Percentiles rank a stretch among this genome's conserved stretches.
These are phyloP conservation scores for Oryza rufipogon DNA, from an alignment of 176 grass and related monocot genomes.

Conservation along the genomic window DNA sequence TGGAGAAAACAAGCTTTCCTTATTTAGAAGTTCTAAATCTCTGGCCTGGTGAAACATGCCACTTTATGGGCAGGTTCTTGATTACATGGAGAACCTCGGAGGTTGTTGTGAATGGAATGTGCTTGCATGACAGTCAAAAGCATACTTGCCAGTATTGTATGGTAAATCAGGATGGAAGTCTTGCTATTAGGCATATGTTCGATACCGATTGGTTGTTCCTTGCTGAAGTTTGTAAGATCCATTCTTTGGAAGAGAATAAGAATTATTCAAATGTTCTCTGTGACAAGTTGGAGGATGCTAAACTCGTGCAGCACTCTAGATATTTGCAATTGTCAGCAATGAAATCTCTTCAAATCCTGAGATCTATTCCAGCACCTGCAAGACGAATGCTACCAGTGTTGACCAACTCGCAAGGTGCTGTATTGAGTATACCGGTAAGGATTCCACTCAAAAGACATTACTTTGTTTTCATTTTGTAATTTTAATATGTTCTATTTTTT, in stretches of 20 bases:
- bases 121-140: slow-evolving; percentile 42
- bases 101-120: slow-evolving; percentile 40
- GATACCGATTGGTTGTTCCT: slow-evolving; percentile 94
- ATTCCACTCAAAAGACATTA: slow-evolving; percentile 14
- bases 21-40: slow-evolving; percentile 42
- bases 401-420: slow-evolving; percentile 53
- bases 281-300: slow-evolving; percentile 34
- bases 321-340: slow-evolving; percentile 65
- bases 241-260: slow-evolving; percentile 30
- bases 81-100: slow-evolving; percentile 60
- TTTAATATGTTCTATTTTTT: slow-evolving; percentile 32
- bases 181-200: slow-evolving; percentile 69
- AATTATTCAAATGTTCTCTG: slow-evolving; percentile 20
- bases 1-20: slow-evolving; percentile 32
- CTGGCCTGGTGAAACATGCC: slow-evolving; percentile 67
- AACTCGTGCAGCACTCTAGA: slow-evolving; percentile 38
- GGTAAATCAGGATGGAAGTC: slow-evolving; percentile 39
- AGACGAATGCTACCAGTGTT: slow-evolving; percentile 83
- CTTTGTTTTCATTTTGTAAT: slow-evolving; percentile 4
- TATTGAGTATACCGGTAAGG: slow-evolving; percentile 80
- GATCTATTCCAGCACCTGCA: slow-evolving; percentile 77
- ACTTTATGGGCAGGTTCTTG: slow-evolving; percentile 83
- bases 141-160: slow-evolving; percentile 58
- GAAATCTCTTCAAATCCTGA: slow-evolving; percentile 65
- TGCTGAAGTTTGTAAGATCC: slow-evolving; percentile 52